Percentiles rank a stretch among this genome's conserved stretches.
Evolutionary conservation across 441 rosid genomes (phyloP).

Genomic region (Aleurites moluccanus): DNA sequence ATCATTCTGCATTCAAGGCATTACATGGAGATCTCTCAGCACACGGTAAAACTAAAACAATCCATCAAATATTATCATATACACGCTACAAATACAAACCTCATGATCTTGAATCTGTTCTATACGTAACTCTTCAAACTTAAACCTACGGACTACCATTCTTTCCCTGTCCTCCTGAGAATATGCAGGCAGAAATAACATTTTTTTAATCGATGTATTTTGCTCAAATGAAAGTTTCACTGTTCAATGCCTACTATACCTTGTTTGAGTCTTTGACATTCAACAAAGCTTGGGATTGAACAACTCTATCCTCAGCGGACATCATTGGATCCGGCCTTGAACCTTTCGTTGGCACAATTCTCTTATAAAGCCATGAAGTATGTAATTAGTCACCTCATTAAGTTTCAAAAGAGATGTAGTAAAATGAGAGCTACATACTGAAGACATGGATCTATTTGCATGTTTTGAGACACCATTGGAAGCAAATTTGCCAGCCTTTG

Average conservation of each 20-base stretch:
- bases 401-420: constrained; percentile 17
- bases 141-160: constrained; percentile 81
- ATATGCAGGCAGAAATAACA: constrained; percentile 14
- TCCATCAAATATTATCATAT: constrained; percentile 17
- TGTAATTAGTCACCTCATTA: constrained; percentile 26
- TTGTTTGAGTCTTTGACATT: constrained; percentile 94
- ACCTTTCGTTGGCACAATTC: constrained; percentile 66
- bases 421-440: constrained; percentile 52
- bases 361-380: constrained; percentile 49
- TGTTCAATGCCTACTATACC: constrained; percentile 47
- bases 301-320: constrained; percentile 79
- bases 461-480: constrained; percentile 70
- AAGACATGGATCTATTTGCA: constrained; percentile 52
- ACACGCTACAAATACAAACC: constrained; percentile 48
- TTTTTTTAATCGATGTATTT: neutral
- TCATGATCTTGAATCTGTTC: constrained; percentile 99
- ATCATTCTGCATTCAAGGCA: constrained; percentile 64
- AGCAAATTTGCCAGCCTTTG: constrained; percentile 62
- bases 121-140: constrained; percentile 92
- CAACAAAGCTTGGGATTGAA: constrained; percentile 83
- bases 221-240: constrained; percentile 7
- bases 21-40: constrained; percentile 26
- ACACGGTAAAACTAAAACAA: constrained; percentile 11
- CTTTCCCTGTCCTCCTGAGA: constrained; percentile 96
- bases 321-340: constrained; percentile 61